Percentiles rank a stretch among this genome's conserved stretches.
phyloP scores from a whole-genome alignment of 176 grass and related monocot genomes.

The Triticum turgidum region DNA sequence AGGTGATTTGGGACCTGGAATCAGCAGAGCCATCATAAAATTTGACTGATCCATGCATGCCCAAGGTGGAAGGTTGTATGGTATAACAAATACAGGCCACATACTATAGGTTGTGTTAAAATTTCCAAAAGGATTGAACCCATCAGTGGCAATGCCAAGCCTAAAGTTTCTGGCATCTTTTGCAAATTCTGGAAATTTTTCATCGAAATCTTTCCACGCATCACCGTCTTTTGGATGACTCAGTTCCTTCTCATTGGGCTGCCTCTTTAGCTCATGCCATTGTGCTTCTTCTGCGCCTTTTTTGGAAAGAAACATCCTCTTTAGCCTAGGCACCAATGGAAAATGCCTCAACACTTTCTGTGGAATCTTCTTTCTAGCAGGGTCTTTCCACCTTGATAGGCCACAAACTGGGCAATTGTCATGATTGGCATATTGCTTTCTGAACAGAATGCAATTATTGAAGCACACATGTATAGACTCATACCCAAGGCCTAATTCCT shows the following conservation, averaged over 20 bases:
- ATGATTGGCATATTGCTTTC: neutral
- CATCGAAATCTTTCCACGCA: neutral
- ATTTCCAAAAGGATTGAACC: neutral
- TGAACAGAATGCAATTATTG: neutral
- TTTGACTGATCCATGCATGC: too few relatives aligned
- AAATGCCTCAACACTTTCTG: neutral
- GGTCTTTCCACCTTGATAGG: neutral
- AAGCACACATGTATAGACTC: conserved; percentile 1
- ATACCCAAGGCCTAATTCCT: neutral
- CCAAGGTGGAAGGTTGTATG: too few relatives aligned
- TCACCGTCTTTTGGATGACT: neutral
- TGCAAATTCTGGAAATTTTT: neutral
- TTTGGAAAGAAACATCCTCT: neutral
- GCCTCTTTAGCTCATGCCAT: neutral
- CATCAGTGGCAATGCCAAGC: neutral
- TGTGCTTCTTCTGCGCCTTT: neutral
- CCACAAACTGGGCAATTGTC: neutral
- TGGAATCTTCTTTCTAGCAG: neutral
- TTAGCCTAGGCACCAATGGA: neutral
- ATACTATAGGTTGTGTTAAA: neutral
- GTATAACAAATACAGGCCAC: neutral
- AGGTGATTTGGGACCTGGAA: too few relatives aligned
- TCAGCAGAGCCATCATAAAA: too few relatives aligned
- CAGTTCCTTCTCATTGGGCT: neutral
- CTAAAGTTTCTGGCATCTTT: neutral